Percentiles rank a stretch among this genome's conserved stretches.
These are phyloP conservation scores for Zoysia pacifica DNA, from an alignment of 176 grass and related monocot genomes.

Conservation along the genomic window DNA sequence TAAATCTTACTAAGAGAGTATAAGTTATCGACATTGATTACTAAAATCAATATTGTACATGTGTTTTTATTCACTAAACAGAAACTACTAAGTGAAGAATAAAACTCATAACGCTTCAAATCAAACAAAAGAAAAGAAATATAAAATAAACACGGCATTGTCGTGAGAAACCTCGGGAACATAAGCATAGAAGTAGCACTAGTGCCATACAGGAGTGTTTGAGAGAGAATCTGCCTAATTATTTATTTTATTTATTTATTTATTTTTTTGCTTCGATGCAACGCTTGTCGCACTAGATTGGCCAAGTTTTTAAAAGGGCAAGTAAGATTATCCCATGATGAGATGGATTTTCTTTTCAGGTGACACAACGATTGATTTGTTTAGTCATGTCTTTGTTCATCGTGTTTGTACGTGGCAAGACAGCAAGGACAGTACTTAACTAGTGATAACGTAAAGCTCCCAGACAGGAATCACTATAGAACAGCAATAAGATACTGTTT, in stretches of 20 bases:
- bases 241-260: too few species aligned
- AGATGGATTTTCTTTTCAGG: slow-evolving; percentile 35
- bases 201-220: slow-evolving; percentile 39
- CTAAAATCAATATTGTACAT: too few species aligned
- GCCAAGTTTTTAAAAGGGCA: background rate
- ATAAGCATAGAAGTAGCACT: slow-evolving; percentile 45
- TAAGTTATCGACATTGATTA: too few species aligned
- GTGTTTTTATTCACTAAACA: too few species aligned
- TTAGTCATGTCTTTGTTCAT: slow-evolving; percentile 2
- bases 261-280: background rate
- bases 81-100: too few species aligned
- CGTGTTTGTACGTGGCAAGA: background rate
- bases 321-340: background rate
- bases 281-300: slow-evolving; percentile 2
- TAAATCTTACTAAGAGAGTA: too few species aligned
- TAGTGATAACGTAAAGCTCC: slow-evolving; percentile 1
- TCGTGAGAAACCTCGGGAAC: slow-evolving; percentile 74
- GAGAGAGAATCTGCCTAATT: slow-evolving; percentile 35
- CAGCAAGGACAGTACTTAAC: background rate
- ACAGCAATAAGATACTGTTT: slow-evolving; percentile 3
- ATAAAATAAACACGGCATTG: slow-evolving; percentile 41
- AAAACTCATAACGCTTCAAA: too few species aligned
- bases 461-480: slow-evolving; percentile 20
- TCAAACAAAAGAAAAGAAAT: background rate
- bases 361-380: slow-evolving; percentile 22